phyloP scores from a whole-genome alignment of 2,329 filamentous ascomycete genomes.

The Aureobasidium sp. region DNA sequence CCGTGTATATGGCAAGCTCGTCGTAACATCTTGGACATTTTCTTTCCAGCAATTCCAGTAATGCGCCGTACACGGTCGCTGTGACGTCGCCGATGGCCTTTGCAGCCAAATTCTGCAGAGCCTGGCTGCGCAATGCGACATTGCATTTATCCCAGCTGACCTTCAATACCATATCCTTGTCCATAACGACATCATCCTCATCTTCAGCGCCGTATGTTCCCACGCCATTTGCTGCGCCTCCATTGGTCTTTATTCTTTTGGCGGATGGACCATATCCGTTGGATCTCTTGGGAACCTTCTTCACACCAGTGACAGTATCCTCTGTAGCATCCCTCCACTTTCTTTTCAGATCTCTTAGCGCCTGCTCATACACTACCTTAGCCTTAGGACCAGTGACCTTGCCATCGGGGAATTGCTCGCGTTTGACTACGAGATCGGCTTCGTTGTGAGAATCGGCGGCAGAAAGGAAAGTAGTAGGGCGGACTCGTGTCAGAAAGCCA shows the following conservation, averaged over 20 bases:
- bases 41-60: conserved; percentile 64
- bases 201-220: conserved; percentile 19
- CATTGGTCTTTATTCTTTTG: conserved; percentile 31
- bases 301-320: conserved; percentile 25
- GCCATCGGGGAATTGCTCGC: conserved; percentile 46
- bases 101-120: conserved; percentile 65
- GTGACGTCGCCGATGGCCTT: conserved; percentile 67
- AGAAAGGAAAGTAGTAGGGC: conserved; percentile 41
- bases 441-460: conserved; percentile 51
- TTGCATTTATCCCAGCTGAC: conserved; percentile 81
- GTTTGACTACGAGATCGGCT: conserved; percentile 57
- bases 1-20: conserved; percentile 37
- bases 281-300: conserved; percentile 18
- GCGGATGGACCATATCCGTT: conserved; percentile 19
- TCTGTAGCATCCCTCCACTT: conserved; percentile 40
- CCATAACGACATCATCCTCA: conserved; percentile 27
- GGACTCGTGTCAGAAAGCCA: conserved; percentile 62
- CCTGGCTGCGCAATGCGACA: conserved; percentile 73
- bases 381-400: conserved; percentile 57
- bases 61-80: conserved; percentile 66
- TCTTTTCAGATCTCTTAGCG: conserved; percentile 51
- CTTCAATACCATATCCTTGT: conserved; percentile 61
- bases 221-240: conserved; percentile 26
- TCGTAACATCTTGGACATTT: conserved; percentile 61
- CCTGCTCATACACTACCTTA: conserved; percentile 55